These are phyloP conservation scores for Neurospora cerealis DNA, from an alignment of 495 filamentous ascomycete genomes.

Conservation along the genomic window DNA sequence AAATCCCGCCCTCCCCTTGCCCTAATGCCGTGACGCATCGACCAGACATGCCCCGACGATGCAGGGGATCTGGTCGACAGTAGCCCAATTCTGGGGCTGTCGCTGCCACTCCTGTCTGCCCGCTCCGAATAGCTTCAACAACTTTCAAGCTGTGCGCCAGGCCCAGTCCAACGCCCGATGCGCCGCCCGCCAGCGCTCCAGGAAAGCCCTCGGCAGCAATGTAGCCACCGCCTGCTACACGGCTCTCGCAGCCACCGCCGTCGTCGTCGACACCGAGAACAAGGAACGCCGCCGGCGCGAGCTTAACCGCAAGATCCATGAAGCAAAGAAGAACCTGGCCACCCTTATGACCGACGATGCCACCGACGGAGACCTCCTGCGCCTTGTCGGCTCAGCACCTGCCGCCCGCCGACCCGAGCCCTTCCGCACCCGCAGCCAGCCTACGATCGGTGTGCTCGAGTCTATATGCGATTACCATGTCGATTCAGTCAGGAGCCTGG, in stretches of 20 bases:
- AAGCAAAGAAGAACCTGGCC: constrained; percentile 22
- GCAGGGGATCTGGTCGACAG: constrained; percentile 63
- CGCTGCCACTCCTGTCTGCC: constrained; percentile 55
- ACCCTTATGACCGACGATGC: constrained; percentile 7
- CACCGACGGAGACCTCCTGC: constrained; percentile 11
- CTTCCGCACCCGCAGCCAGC: not conserved
- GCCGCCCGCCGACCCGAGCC: not conserved
- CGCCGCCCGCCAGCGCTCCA: constrained; percentile 30
- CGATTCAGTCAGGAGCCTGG: not conserved
- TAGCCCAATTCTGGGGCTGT: constrained; percentile 53
- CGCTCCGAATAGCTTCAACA: constrained; percentile 33
- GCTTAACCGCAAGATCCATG: constrained; percentile 49
- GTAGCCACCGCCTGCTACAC: constrained; percentile 62
- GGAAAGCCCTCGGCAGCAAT: constrained; percentile 45
- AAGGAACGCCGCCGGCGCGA: constrained; percentile 53
- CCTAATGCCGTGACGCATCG: not conserved
- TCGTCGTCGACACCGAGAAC: constrained; percentile 50
- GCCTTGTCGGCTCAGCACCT: not conserved
- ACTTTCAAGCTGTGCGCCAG: constrained; percentile 41
- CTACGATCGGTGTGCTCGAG: not conserved
- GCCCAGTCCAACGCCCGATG: constrained; percentile 2
- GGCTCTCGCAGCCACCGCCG: constrained; percentile 62
- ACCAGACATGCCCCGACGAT: constrained; percentile 40
- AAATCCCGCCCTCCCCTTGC: not conserved
- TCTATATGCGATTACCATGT: constrained; percentile 3